Evolutionary conservation across 2,329 filamentous ascomycete species (phyloP).

Genomic region (Myriosclerotinia duriaeana): DNA sequence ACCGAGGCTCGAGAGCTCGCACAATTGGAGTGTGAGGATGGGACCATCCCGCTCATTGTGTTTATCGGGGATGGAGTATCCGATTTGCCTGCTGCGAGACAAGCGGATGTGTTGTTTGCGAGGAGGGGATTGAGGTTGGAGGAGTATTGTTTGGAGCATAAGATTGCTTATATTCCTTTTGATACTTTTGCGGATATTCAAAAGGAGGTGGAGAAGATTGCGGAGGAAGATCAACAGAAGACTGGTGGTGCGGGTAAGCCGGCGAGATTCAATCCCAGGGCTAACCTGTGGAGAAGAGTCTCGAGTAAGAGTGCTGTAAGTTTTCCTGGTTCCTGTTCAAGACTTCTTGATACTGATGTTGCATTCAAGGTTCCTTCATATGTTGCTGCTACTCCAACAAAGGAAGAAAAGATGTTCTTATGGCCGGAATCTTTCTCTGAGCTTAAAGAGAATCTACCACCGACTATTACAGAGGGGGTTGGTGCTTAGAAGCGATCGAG

Average conservation of each 20-base stretch:
- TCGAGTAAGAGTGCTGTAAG: slow-evolving; percentile 54
- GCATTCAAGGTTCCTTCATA: slow-evolving; percentile 46
- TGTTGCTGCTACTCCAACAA: slow-evolving; percentile 51
- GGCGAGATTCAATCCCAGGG: slow-evolving; percentile 63
- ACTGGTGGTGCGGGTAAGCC: slow-evolving; percentile 61
- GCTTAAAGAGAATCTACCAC: slow-evolving; percentile 15
- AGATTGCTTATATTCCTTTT: slow-evolving; percentile 60
- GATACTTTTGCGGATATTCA: slow-evolving; percentile 68
- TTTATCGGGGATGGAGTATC: slow-evolving; percentile 71
- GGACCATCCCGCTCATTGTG: slow-evolving; percentile 63
- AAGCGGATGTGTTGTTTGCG: slow-evolving; percentile 68
- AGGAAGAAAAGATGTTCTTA: slow-evolving; percentile 61
- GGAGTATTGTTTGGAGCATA: slow-evolving; percentile 63
- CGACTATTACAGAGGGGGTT: slow-evolving; percentile 2
- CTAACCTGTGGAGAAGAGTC: slow-evolving; percentile 65
- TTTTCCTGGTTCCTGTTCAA: slow-evolving; percentile 1
- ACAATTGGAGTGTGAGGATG: slow-evolving; percentile 55
- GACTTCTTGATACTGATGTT: slow-evolving; percentile 14
- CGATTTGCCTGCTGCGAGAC: slow-evolving; percentile 62
- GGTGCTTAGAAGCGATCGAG: not conserved
- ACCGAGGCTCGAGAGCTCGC: slow-evolving; percentile 58
- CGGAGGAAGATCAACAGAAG: slow-evolving; percentile 58
- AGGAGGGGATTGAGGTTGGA: slow-evolving; percentile 63
- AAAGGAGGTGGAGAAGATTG: slow-evolving; percentile 57
- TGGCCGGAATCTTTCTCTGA: slow-evolving; percentile 60